These are phyloP conservation scores for Solanum rostratum DNA, from an alignment of 257 asterid genomes.

Conservation along the genomic window DNA sequence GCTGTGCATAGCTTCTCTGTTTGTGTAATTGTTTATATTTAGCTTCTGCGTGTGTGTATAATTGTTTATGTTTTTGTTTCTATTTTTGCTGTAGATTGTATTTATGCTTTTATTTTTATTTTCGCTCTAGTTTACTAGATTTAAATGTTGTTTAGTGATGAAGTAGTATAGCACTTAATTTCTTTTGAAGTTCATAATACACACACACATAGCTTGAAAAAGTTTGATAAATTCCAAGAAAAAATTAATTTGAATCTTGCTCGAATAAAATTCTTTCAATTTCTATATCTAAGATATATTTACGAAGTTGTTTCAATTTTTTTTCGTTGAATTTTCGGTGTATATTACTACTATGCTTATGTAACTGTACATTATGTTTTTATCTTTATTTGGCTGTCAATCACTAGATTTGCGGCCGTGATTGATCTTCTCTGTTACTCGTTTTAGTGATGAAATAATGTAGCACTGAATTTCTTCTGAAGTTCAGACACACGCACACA, in stretches of 20 bases:
- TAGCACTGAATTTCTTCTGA: neutral
- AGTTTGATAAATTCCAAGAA: too few species aligned
- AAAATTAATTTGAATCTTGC: too few species aligned
- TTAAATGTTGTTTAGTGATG: neutral
- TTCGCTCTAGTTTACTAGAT: neutral
- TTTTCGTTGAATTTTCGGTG: too few species aligned
- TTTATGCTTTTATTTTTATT: neutral
- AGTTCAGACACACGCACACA: neutral
- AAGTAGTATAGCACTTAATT: neutral
- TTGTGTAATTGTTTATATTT: neutral
- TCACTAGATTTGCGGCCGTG: neutral
- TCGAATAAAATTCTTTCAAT: too few species aligned
- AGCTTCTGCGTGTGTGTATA: too few species aligned
- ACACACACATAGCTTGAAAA: neutral
- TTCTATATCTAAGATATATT: too few species aligned
- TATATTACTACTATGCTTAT: too few species aligned
- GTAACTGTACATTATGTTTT: neutral
- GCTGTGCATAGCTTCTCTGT: neutral
- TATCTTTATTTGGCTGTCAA: neutral
- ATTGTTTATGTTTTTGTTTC: neutral
- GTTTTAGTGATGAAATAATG: neutral
- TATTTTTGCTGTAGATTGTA: neutral
- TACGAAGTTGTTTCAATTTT: too few species aligned
- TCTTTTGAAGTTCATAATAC: neutral
- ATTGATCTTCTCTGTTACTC: neutral